These are phyloP conservation scores for Hirsutella minnesotensis DNA, from an alignment of 2,329 filamentous ascomycete species.

Conservation along the genomic window DNA sequence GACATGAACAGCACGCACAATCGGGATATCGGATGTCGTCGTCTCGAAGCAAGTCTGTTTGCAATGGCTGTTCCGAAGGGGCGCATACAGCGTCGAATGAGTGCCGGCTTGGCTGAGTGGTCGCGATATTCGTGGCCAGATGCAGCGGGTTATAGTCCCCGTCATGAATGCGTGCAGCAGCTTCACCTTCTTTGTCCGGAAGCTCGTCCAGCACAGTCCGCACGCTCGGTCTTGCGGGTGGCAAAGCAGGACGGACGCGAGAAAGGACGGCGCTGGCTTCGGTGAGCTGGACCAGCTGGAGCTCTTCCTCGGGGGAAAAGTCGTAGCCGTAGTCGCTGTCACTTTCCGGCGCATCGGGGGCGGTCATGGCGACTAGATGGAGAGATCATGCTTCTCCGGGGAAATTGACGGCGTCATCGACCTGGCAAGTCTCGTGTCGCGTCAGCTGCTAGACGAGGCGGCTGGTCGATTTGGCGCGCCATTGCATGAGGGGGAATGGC, in stretches of 20 bases:
- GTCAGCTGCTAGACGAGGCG: too few relatives aligned
- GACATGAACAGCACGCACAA: slow-evolving; percentile 29
- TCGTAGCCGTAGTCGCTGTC: slow-evolving; percentile 36
- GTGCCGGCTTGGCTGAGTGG: too few relatives aligned
- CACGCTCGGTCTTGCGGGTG: neutral
- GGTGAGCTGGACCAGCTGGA: slow-evolving; percentile 23
- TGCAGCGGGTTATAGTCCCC: too few relatives aligned
- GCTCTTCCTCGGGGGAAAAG: slow-evolving; percentile 33
- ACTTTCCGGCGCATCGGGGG: slow-evolving; percentile 13
- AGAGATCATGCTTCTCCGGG: neutral
- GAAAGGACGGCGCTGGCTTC: slow-evolving; percentile 4
- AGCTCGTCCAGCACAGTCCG: slow-evolving; percentile 10
- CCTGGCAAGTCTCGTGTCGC: neutral
- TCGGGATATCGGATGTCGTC: slow-evolving; percentile 34
- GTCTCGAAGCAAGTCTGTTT: slow-evolving; percentile 3
- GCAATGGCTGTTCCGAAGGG: neutral
- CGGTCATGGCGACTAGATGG: slow-evolving; percentile 3
- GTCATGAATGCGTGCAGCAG: too few relatives aligned
- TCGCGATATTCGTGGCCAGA: too few relatives aligned
- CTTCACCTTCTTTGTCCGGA: slow-evolving; percentile 8
- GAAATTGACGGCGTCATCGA: neutral
- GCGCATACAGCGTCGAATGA: neutral
- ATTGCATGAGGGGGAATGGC: too few relatives aligned
- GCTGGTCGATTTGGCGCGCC: too few relatives aligned
- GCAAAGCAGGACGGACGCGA: neutral